Conservation (phyloP, 441 rosid species). For the Syzygium malaccense region DNA sequence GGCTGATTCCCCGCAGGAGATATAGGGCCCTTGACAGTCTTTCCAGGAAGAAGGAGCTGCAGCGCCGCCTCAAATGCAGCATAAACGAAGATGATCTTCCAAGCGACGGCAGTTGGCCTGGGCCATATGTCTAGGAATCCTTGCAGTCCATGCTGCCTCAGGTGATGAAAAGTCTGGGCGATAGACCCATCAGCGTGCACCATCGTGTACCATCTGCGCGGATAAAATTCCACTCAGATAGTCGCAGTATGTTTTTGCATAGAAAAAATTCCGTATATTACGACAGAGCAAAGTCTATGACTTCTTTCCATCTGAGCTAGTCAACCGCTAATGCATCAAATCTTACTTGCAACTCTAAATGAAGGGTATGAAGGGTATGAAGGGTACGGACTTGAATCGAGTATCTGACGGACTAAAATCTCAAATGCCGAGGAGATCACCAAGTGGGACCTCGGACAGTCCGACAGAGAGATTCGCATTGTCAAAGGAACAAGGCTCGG, state of each 20-base stretch:
- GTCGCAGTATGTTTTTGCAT: background rate
- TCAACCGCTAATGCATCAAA: background rate
- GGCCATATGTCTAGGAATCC: slow-evolving; percentile 79
- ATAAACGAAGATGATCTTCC: slow-evolving; percentile 65
- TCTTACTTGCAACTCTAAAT: background rate
- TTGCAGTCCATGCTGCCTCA: slow-evolving; percentile 52
- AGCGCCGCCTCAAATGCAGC: slow-evolving; percentile 87
- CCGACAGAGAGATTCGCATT: background rate
- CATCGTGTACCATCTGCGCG: slow-evolving; percentile 89
- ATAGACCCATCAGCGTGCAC: slow-evolving; percentile 91
- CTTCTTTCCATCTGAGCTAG: background rate
- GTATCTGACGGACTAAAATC: background rate
- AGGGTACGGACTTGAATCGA: background rate
- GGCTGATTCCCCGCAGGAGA: slow-evolving; percentile 88
- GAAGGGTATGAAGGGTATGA: background rate
- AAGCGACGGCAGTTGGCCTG: slow-evolving; percentile 57
- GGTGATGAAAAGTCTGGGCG: slow-evolving; percentile 40
- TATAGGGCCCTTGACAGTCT: slow-evolving; percentile 79
- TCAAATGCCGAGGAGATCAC: background rate
- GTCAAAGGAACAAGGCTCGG: background rate
- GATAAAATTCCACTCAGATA: background rate
- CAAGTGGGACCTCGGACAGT: background rate
- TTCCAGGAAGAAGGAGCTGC: slow-evolving; percentile 90
- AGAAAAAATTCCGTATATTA: background rate
- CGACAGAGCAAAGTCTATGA: background rate